Percentiles rank a stretch among this genome's conserved stretches.
Conservation (phyloP, 768 basidiomycete genomes). For the Dioszegia hungarica region DNA sequence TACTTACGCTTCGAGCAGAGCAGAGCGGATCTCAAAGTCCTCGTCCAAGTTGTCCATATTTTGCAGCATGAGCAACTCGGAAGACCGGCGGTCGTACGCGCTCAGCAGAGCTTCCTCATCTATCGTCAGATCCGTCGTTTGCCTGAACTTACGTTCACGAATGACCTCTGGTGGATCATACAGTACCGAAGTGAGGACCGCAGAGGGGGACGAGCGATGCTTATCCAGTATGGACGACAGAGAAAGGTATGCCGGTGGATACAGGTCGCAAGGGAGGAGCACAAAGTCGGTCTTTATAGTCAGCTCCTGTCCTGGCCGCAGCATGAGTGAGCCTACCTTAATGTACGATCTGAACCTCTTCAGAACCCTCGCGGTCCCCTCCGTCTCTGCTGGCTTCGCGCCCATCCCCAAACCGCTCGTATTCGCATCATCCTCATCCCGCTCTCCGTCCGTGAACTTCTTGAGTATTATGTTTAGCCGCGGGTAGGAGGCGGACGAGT, state of each 20-base stretch:
- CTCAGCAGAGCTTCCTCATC: constrained; percentile 67
- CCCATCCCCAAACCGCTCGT: constrained; percentile 9
- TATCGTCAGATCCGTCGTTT: constrained; percentile 62
- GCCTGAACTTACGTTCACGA: constrained; percentile 33
- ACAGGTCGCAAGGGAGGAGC: constrained; percentile 83
- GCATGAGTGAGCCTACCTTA: constrained; percentile 48
- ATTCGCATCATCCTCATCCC: constrained; percentile 38
- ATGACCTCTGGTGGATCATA: constrained; percentile 47
- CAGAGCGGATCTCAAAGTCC: not conserved
- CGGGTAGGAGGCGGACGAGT: constrained; percentile 59
- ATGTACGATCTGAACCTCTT: constrained; percentile 72
- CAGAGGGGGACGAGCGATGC: constrained; percentile 56
- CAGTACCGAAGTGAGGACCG: constrained; percentile 45
- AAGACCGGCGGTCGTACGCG: constrained; percentile 52
- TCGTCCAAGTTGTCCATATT: constrained; percentile 8
- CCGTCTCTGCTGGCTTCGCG: constrained; percentile 8
- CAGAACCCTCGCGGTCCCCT: constrained; percentile 53
- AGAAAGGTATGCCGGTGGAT: constrained; percentile 69
- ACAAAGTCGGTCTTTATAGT: constrained; percentile 65
- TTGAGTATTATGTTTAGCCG: constrained; percentile 71
- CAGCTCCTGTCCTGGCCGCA: not conserved
- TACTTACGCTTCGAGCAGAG: constrained; percentile 57
- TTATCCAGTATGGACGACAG: constrained; percentile 69
- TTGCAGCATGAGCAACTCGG: constrained; percentile 1
- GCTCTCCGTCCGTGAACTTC: constrained; percentile 54